Evolutionary conservation across 768 basidiomycete species (phyloP).

Genomic region (Myochromella boudieri): DNA sequence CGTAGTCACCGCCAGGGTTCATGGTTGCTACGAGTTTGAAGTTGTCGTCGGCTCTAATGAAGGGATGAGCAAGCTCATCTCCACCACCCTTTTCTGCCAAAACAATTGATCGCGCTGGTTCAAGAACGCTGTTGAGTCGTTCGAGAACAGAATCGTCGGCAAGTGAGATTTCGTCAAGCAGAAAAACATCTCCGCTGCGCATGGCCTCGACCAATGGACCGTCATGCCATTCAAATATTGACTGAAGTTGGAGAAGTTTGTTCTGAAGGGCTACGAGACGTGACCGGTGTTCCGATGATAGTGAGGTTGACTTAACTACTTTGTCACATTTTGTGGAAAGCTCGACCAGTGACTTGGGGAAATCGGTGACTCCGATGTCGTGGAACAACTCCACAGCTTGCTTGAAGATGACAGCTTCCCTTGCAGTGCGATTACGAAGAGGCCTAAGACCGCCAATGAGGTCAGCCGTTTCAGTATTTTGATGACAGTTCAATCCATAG

Average conservation of each 20-base stretch:
- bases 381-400: conserved; percentile 43
- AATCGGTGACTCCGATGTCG: conserved; percentile 34
- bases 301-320: conserved; percentile 22
- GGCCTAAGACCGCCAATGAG: conserved; percentile 93
- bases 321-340: conserved; percentile 26
- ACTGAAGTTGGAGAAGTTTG: conserved; percentile 51
- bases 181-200: conserved; percentile 78
- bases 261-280: conserved; percentile 42
- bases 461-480: conserved; percentile 98
- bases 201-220: conserved; percentile 96
- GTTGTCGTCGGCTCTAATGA: conserved; percentile 57
- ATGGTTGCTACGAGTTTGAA: conserved; percentile 97
- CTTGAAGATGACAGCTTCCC: conserved; percentile 48
- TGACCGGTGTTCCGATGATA: conserved; percentile 29
- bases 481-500: conserved; percentile 88
- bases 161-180: conserved; percentile 95
- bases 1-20: conserved; percentile 99
- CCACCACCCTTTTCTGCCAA: conserved; percentile 88
- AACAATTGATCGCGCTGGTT: conserved; percentile 83
- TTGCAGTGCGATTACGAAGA: conserved; percentile 67
- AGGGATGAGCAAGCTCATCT: conserved; percentile 62
- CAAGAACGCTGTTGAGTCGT: conserved; percentile 95
- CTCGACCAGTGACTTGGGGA: conserved; percentile 23
- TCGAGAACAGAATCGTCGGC: conserved; percentile 98
- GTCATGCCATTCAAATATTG: conserved; percentile 96